Evolutionary conservation across 164 flowering plant species (phyloP).

Genomic region (Akebia trifoliata): DNA sequence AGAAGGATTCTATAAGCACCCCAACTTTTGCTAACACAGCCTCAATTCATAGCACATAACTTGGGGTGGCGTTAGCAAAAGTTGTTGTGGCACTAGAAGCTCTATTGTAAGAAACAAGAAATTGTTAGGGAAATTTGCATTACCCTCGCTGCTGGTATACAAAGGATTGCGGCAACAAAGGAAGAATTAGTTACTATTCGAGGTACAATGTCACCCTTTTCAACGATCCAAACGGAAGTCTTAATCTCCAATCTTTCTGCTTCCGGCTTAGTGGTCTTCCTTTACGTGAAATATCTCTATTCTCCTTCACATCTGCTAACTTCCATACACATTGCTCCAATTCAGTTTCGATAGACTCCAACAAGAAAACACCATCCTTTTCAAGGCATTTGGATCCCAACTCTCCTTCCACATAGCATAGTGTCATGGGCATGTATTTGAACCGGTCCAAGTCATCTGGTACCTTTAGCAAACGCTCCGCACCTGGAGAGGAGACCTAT

Average conservation of each 20-base stretch:
- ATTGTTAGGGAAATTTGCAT: too few relatives aligned
- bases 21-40: too few relatives aligned
- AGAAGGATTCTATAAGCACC: too few relatives aligned
- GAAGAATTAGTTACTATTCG: constrained; percentile 21
- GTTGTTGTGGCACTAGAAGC: too few relatives aligned
- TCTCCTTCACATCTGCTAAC: constrained; percentile 85
- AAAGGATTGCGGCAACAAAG: neutral
- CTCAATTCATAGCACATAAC: too few relatives aligned
- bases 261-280: constrained; percentile 80
- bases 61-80: too few relatives aligned
- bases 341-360: constrained; percentile 59
- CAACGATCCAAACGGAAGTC: constrained; percentile 40
- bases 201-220: constrained; percentile 59
- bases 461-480: constrained; percentile 73
- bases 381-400: constrained; percentile 21
- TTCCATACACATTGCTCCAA: constrained; percentile 67
- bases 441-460: constrained; percentile 80
- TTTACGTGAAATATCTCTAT: constrained; percentile 56
- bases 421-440: constrained; percentile 73
- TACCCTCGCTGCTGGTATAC: too few relatives aligned
- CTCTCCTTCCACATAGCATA: constrained; percentile 45
- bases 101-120: too few relatives aligned
- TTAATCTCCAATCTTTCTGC: constrained; percentile 77
- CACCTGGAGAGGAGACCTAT: constrained; percentile 95
- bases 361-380: constrained; percentile 49